A percentile compares a stretch with the other conserved stretches of the same genome.
phyloP scores from a whole-genome alignment of 176 grass and related monocot species.

The Ananas comosus region DNA sequence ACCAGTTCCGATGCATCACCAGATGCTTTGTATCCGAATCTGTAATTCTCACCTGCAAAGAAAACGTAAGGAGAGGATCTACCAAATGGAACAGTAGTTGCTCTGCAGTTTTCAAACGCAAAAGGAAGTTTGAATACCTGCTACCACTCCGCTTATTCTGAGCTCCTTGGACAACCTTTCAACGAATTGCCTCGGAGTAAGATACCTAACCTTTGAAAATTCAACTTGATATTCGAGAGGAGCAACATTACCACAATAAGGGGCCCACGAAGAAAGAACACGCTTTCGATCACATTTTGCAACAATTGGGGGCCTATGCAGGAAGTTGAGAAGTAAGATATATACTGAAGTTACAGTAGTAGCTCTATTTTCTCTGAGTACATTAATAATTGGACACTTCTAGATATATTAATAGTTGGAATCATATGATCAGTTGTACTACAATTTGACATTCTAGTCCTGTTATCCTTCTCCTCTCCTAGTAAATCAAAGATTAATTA shows the following conservation, averaged over 20 bases:
- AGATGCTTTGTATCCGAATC: slow-evolving; percentile 98
- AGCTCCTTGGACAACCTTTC: slow-evolving; percentile 87
- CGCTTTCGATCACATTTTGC: slow-evolving; percentile 73
- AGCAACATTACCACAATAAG: slow-evolving; percentile 42
- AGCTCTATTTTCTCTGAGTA: too few species aligned
- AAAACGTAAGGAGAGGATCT: slow-evolving; percentile 23
- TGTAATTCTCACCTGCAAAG: slow-evolving; percentile 80
- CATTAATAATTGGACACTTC: too few species aligned
- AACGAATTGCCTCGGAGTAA: slow-evolving; percentile 87
- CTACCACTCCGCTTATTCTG: slow-evolving; percentile 77
- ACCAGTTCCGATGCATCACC: slow-evolving; percentile 57
- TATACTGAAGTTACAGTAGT: not conserved
- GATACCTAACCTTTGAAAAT: slow-evolving; percentile 56
- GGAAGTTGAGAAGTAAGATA: not conserved
- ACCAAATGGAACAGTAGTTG: slow-evolving; percentile 6
- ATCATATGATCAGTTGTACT: too few species aligned
- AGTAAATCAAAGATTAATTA: too few species aligned
- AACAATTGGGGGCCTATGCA: slow-evolving; percentile 71
- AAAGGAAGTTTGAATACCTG: slow-evolving; percentile 59
- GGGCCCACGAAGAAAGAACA: slow-evolving; percentile 77
- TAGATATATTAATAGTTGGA: too few species aligned
- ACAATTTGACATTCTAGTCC: too few species aligned
- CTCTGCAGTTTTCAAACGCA: slow-evolving; percentile 4
- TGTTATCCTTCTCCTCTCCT: too few species aligned
- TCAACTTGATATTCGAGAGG: slow-evolving; percentile 77